Base-by-base conservation (phyloP, 306 rosid genomes). In the Quercus parvula region DNA sequence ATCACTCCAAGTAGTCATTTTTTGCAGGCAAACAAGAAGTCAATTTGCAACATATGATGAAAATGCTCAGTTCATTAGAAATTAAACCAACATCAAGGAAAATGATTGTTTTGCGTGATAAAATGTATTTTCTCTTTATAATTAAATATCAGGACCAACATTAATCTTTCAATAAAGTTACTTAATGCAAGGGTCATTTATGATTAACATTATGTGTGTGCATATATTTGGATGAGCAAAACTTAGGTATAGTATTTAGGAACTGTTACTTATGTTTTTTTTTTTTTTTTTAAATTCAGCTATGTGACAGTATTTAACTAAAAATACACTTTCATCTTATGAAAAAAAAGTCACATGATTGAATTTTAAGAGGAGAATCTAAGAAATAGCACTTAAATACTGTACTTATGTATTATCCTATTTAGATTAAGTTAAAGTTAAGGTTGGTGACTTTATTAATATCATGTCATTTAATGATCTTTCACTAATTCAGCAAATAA, bases 181-280 rank as follows among this genome's bases (percentile, higher is more conserved):
- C 14, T 5, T 12, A 28, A 15, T 28, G 38, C 41, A 63, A 12
- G 67, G 33, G 25, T 59, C 33, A 12, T 28, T 63, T 2, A 5
- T 28, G n/a, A 13, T 63, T 28, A 14, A 14, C 4, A 14, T 25
- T 27, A 5, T 28, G 38, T 5, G 15, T 15, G 0, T 14, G 20
- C 10, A 13, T 11, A 28, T 28, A 28, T 63, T 30, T 27, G 2
- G 17, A 49, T 3, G 2, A 0, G 0, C 11, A 6, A 38, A 38
- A 38, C 0, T 38, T 38, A 38, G 0, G 3, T 7, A 38, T 1
- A 7, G 0, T 8, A 38, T 0, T 38, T 38, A 38, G 0, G 1
- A 7, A 0, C 0, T 38, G 3, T 2, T 38, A 0, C 0, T 38
- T 38, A 38, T 0, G 3, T 38, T 38, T 0, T 38, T 3, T 7